Evolutionary conservation across 164 flowering plant genomes (phyloP), one percentile per base, ranked within the genome.

Genomic region (Aristolochia contorta): DNA sequence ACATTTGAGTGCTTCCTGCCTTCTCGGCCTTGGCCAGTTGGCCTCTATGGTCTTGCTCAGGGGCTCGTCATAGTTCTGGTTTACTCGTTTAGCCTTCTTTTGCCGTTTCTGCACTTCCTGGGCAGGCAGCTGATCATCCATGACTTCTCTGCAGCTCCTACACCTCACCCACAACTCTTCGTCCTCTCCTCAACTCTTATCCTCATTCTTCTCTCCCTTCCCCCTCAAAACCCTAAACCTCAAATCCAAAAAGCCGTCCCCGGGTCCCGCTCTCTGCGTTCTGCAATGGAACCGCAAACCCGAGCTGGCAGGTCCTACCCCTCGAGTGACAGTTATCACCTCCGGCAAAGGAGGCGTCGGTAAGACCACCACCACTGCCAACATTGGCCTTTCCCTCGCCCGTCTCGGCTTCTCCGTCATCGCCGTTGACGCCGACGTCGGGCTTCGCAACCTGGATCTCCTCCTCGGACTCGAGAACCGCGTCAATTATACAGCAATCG

Each of bases 281-380:
- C 89, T 90, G 25, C 96, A 88, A 49, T 93, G 81, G 83, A 87
- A 84, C 60, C 77, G 98, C 33, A 87, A 86, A 62, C 98, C 98
- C 46, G 72, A 86, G 54, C 67, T 87, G 43, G 58, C 89, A 51
- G 93, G 86, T 6, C 82, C 85, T 0, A 86, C 97, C 1, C 99
- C 99, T 0, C 82, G 97, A 8, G 92, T 93, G 10, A 92, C 90
- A 50, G 99, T 93, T 66, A 82, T 93, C 62, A 93, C 98, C 63
- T 93, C 98, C 58, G 98, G 98, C 27, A 93, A 93, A 69, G 98
- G 98, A n/a, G 98, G 98, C 25, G 97, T 93, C 14, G 98, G 98
- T 5, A 93, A 93, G 64, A 93, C 98, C 63, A 93, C 99, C 22
- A 90, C 99, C 69, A 93, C 99, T 41, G 97, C 99, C 57, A 93